Percentiles rank a stretch among this genome's conserved stretches.
Evolutionary conservation across 129 eudicot species (phyloP).

Genomic region (Flaveria brownii): DNA sequence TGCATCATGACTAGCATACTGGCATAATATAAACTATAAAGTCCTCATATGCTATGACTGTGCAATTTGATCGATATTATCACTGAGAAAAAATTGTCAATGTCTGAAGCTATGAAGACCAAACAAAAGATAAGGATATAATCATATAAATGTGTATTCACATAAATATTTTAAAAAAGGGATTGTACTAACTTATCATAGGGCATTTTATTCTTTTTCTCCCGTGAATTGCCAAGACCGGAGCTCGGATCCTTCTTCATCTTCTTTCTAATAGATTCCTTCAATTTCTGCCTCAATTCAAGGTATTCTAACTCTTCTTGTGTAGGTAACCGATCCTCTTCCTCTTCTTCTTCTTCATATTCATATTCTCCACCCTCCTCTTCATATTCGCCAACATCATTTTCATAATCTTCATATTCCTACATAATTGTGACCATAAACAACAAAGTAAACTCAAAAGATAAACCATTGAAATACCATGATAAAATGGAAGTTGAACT

Average conservation of each 20-base stretch:
- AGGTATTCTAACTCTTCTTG: constrained; percentile 72
- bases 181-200: constrained; percentile 60
- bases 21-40: not conserved
- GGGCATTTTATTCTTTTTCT: constrained; percentile 37
- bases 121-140: not conserved
- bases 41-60: not conserved
- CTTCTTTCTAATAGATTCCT: constrained; percentile 58
- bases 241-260: constrained; percentile 65
- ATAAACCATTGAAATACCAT: not conserved
- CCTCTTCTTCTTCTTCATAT: constrained; percentile 48
- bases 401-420: constrained; percentile 75
- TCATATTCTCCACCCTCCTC: constrained; percentile 45
- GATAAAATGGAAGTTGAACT: not conserved
- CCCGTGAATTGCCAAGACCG: constrained; percentile 40
- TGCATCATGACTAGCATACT: not conserved
- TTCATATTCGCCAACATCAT: constrained; percentile 42
- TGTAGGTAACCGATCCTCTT: constrained; percentile 55
- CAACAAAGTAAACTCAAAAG: not conserved
- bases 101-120: not conserved
- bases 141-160: not conserved
- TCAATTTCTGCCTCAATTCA: constrained; percentile 63
- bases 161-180: not conserved
- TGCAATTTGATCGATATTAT: not conserved
- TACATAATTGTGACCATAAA: constrained; percentile 28
- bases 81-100: not conserved